A percentile compares a stretch with the other conserved stretches of the same genome.
phyloP scores from a whole-genome alignment of 768 basidiomycete species.

The Mycena haematopus region DNA sequence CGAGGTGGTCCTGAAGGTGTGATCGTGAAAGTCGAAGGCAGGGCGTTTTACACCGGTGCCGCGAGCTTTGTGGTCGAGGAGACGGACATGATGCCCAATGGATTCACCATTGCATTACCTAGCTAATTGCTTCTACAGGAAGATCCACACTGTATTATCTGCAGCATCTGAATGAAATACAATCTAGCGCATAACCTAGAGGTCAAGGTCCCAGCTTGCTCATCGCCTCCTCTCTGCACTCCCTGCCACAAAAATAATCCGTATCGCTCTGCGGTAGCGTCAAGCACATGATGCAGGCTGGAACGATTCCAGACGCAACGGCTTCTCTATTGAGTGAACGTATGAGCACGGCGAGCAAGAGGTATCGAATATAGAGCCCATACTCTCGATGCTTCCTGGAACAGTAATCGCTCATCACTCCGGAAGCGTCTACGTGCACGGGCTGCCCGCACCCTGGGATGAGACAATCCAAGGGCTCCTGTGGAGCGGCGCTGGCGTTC shows the following conservation, averaged over 20 bases:
- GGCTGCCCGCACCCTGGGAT: constrained; percentile 64
- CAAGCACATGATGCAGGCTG: constrained; percentile 71
- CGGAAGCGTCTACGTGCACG: constrained; percentile 60
- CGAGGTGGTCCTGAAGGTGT: constrained; percentile 20
- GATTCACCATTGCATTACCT: constrained; percentile 21
- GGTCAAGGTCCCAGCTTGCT: constrained; percentile 43
- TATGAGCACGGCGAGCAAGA: neutral
- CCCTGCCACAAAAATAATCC: constrained; percentile 68
- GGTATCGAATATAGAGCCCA: constrained; percentile 16
- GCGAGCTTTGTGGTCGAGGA: constrained; percentile 29
- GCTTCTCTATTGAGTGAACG: constrained; percentile 52
- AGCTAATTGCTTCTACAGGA: neutral
- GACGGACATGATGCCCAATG: constrained; percentile 23
- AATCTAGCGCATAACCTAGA: neutral
- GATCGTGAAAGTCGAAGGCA: constrained; percentile 40
- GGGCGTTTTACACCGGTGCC: constrained; percentile 41
- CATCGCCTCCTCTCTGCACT: constrained; percentile 66
- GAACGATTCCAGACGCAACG: constrained; percentile 54
- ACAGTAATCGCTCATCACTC: constrained; percentile 61
- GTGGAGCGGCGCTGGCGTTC: constrained; percentile 40
- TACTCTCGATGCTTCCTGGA: constrained; percentile 69
- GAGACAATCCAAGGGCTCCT: constrained; percentile 51
- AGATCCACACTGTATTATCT: neutral
- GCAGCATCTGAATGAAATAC: constrained; percentile 3
- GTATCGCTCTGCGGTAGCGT: constrained; percentile 60